A percentile compares a stretch with the other conserved stretches of the same genome.
Conservation (phyloP, 371 early-diverging fungal genomes). For the Fennellomyces sp. region DNA sequence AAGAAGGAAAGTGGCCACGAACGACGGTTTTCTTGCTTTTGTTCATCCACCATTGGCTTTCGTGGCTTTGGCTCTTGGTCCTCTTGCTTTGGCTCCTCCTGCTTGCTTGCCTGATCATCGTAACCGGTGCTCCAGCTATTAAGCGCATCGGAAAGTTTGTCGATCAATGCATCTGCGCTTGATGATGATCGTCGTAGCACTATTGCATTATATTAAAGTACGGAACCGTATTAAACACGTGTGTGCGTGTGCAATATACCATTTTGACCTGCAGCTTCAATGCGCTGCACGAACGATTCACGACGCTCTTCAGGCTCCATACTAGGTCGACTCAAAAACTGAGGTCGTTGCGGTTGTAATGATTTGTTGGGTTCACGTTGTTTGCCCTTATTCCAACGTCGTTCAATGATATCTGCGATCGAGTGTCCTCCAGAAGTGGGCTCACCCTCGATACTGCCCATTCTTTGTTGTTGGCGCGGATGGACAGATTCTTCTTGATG, state of each 20-base stretch:
- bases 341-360: neutral
- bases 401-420: constrained; percentile 1
- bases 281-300: constrained; percentile 5
- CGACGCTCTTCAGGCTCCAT: neutral
- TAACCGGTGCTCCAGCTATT: constrained; percentile 12
- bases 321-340: constrained; percentile 2
- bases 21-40: neutral
- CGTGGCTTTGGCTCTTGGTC: neutral
- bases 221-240: too few species aligned
- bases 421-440: neutral
- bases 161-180: constrained; percentile 10
- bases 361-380: neutral
- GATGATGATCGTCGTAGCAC: constrained; percentile 15
- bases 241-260: constrained; percentile 1
- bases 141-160: constrained; percentile 14
- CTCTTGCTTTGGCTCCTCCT: neutral
- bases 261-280: constrained; percentile 14
- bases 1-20: neutral
- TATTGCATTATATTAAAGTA: neutral
- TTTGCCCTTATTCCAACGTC: constrained; percentile 10
- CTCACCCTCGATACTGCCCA: constrained; percentile 7
- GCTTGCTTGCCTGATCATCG: neutral
- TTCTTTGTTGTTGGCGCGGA: neutral
- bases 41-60: too few species aligned
- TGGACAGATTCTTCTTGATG: neutral